Conservation (phyloP, 176 grass and related monocot genomes). For the Musa schizocarpa region DNA sequence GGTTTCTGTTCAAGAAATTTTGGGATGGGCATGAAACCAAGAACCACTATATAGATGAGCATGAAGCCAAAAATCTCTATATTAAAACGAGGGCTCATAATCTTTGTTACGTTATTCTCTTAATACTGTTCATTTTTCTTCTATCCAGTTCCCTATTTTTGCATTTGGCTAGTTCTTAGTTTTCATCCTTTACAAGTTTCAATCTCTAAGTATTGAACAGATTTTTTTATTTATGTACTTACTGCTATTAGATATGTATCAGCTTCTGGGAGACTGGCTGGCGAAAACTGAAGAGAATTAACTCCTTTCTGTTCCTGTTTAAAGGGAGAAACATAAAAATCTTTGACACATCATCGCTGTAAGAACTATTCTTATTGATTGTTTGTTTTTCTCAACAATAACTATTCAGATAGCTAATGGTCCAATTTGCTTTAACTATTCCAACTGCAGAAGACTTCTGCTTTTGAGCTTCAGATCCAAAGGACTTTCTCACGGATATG, state of each 20-base stretch:
- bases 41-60: too few species aligned
- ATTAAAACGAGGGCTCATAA: too few species aligned
- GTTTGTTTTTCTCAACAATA: neutral
- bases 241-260: neutral
- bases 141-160: too few species aligned
- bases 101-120: too few species aligned
- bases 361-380: neutral
- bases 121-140: too few species aligned
- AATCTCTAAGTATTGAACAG: too few species aligned
- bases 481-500: constrained; percentile 15
- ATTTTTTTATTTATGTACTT: neutral
- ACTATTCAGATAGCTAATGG: neutral
- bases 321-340: constrained; percentile 9
- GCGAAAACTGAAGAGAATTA: constrained; percentile 12
- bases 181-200: too few species aligned
- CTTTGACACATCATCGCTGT: constrained; percentile 2
- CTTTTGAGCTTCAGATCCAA: constrained; percentile 19
- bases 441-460: constrained; percentile 11
- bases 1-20: too few species aligned
- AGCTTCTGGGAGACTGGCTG: constrained; percentile 14
- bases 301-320: neutral
- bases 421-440: neutral
- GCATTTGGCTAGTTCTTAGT: too few species aligned
- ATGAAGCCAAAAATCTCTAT: too few species aligned
- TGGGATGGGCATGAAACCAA: too few species aligned